phyloP scores from a whole-genome alignment of 768 basidiomycete genomes.

The Leccinum subtestaceum region DNA sequence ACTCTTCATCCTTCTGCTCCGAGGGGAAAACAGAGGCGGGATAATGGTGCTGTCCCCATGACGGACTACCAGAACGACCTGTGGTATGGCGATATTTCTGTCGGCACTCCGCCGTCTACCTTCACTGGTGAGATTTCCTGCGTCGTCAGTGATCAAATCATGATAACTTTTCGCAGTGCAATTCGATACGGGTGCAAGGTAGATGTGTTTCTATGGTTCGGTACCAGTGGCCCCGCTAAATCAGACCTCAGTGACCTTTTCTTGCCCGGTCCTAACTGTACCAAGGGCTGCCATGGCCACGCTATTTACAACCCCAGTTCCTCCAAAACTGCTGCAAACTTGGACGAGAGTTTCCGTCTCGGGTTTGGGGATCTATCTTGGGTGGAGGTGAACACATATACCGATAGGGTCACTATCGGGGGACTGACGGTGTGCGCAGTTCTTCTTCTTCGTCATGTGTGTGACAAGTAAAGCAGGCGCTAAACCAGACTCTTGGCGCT shows the following conservation, averaged over 20 bases:
- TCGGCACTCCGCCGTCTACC: slow-evolving; percentile 1
- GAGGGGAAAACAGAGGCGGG: neutral
- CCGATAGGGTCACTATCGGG: neutral
- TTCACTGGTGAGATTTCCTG: neutral
- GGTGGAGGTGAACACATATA: slow-evolving; percentile 8
- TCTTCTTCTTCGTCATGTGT: neutral
- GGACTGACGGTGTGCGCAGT: slow-evolving; percentile 1
- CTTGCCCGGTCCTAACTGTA: slow-evolving; percentile 25
- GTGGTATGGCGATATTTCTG: slow-evolving; percentile 12
- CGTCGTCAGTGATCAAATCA: no score
- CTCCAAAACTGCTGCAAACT: slow-evolving; percentile 8
- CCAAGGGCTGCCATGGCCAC: slow-evolving; percentile 27
- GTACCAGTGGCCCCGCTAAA: neutral
- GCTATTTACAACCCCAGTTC: slow-evolving; percentile 28
- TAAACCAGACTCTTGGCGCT: slow-evolving; percentile 10
- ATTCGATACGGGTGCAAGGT: slow-evolving; percentile 10
- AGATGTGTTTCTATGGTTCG: neutral
- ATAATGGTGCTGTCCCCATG: neutral
- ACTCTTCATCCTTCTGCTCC: neutral
- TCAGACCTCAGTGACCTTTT: slow-evolving; percentile 21
- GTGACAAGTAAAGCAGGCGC: slow-evolving; percentile 10
- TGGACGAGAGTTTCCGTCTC: neutral
- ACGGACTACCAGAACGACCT: neutral
- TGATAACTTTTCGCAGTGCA: neutral
- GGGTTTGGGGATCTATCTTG: neutral